Percentiles rank a stretch among this genome's conserved stretches.
phyloP scores from a whole-genome alignment of 2,329 filamentous ascomycete genomes.

The Fusarium gaditjirri region DNA sequence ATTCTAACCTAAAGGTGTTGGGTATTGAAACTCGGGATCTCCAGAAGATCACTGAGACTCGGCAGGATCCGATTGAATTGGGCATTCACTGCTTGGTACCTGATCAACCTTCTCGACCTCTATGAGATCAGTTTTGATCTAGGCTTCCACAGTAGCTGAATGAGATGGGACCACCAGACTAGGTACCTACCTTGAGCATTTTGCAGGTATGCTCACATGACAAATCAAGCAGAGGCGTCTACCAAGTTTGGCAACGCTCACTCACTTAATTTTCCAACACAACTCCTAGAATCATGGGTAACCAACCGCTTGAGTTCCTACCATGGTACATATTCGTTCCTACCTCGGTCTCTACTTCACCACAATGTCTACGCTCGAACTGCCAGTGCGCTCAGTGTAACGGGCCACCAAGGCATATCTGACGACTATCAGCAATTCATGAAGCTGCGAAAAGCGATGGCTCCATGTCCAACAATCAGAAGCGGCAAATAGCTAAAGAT shows the following conservation, averaged over 20 bases:
- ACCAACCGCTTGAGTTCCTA: neutral
- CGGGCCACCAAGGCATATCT: neutral
- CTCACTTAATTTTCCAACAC: neutral
- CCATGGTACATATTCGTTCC: neutral
- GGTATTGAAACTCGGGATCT: constrained; percentile 16
- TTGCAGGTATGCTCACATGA: neutral
- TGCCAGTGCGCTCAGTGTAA: neutral
- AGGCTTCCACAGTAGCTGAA: neutral
- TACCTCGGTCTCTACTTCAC: neutral
- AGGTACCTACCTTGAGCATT: neutral
- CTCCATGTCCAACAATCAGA: neutral
- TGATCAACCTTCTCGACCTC: constrained; percentile 6
- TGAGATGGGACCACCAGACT: neutral
- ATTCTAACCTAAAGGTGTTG: neutral
- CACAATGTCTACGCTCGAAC: neutral
- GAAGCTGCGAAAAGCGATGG: neutral
- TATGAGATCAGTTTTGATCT: neutral
- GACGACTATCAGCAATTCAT: neutral
- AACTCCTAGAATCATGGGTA: neutral
- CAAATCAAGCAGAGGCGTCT: neutral
- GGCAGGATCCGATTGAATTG: constrained; percentile 33
- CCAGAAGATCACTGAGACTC: constrained; percentile 39
- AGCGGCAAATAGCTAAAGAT: neutral
- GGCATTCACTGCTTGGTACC: constrained; percentile 32
- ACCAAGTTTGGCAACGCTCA: neutral